Percentiles rank a stretch among this genome's conserved stretches.
phyloP scores from a whole-genome alignment of 208 protist species.

The Crithidia thermophila region DNA sequence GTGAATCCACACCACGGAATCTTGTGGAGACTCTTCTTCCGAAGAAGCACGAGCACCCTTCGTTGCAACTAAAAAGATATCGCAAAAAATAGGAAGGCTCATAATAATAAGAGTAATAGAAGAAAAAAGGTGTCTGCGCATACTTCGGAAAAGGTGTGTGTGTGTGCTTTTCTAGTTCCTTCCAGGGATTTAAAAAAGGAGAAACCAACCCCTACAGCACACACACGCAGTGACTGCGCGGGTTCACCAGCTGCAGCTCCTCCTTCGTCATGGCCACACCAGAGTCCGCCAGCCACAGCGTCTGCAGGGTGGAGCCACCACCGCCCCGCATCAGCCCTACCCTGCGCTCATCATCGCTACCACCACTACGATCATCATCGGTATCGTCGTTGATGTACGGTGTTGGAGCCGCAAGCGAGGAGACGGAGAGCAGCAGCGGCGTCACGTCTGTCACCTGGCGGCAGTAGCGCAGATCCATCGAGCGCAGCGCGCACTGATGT shows the following conservation, averaged over 20 bases:
- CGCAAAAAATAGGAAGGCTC: too few relatives aligned
- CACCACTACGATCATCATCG: background rate
- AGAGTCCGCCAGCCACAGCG: slow-evolving; percentile 15
- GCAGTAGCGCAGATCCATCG: slow-evolving; percentile 25
- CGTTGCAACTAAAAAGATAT: too few relatives aligned
- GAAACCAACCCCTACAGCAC: background rate
- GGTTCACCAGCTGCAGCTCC: slow-evolving; percentile 24
- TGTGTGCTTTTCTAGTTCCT: too few relatives aligned
- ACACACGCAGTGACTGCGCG: slow-evolving; percentile 5
- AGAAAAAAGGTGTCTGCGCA: background rate
- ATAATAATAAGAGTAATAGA: slow-evolving; percentile 21
- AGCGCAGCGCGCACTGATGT: slow-evolving; percentile 23
- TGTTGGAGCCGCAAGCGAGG: too few relatives aligned
- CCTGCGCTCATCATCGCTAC: too few relatives aligned
- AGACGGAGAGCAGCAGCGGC: slow-evolving; percentile 6
- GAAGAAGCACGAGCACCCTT: too few relatives aligned
- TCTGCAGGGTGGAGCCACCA: background rate
- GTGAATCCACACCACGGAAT: too few relatives aligned
- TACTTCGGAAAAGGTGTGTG: background rate
- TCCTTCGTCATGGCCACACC: slow-evolving; percentile 16
- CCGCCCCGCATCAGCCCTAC: background rate
- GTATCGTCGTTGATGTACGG: too few relatives aligned
- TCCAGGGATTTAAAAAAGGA: slow-evolving; percentile 5
- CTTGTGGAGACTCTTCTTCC: too few relatives aligned
- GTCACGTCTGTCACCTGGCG: slow-evolving; percentile 17